Evolutionary conservation across 129 eudicot genomes (phyloP).

Genomic region (Escallonia rubra): DNA sequence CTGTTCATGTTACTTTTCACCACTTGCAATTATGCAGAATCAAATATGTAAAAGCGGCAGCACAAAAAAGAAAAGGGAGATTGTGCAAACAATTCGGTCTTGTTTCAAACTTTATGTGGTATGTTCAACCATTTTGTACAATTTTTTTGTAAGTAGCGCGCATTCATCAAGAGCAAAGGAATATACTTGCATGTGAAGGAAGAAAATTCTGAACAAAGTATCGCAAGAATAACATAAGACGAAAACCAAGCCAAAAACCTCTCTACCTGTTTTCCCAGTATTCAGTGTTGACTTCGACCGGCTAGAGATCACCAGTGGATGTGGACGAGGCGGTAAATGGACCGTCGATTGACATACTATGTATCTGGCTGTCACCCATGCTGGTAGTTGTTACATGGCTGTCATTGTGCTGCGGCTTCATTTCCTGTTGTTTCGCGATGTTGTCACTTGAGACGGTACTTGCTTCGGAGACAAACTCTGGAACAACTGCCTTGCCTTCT

Average conservation of each 20-base stretch:
- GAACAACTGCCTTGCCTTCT: slow-evolving; percentile 17
- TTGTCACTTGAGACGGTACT: background rate
- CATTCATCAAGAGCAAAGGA: background rate
- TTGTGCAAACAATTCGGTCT: too few species aligned
- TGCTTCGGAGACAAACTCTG: background rate
- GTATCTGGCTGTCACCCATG: background rate
- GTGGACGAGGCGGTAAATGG: slow-evolving; percentile 31
- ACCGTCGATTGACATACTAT: slow-evolving; percentile 15
- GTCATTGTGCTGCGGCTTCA: background rate
- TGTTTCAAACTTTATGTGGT: too few species aligned
- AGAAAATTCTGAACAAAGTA: background rate
- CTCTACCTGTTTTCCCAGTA: slow-evolving; percentile 14
- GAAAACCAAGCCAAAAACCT: background rate
- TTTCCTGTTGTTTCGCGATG: too few species aligned
- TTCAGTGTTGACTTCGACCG: slow-evolving; percentile 14
- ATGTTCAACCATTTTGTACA: too few species aligned
- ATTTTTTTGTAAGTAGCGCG: too few species aligned
- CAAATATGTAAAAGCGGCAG: too few species aligned
- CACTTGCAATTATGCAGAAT: too few species aligned
- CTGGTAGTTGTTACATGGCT: too few species aligned
- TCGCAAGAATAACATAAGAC: background rate
- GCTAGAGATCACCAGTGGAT: slow-evolving; percentile 30
- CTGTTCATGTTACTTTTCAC: too few species aligned
- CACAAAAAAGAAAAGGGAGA: too few species aligned
- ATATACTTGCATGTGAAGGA: background rate